Evolutionary conservation across 257 asterid genomes (phyloP), one percentile per base, ranked within the genome.

Genomic region (Gentiana straminea): DNA sequence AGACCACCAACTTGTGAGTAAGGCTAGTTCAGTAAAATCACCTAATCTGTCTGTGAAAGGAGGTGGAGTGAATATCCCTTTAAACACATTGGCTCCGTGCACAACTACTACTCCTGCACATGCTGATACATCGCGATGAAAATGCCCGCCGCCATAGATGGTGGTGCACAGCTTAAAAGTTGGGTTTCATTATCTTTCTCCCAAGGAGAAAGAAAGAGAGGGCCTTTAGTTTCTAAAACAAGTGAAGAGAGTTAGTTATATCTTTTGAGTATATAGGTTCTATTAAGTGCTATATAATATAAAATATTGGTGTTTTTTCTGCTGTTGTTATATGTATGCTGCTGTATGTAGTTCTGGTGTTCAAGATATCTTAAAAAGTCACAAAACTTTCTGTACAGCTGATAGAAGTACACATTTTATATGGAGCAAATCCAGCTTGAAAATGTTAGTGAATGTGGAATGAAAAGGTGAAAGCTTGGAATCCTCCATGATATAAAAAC

Each of bases 21-120:
- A 82, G 72, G 94, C 92, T 54, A 80, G 88, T 65, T 71, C 86
- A 0, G 66, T 60, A 55, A 69, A 74, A 61, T 53, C 74, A 45
- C 75, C 86, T 11, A 78, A 68, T 62, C 35, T 85, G 35, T 85
- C 97, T 5, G 78, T 88, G 15, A 82, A 81, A 63, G 90, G 95
- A 10, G 87, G 93, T 8, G 81, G 86, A 57, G 35, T 85, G 48
- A 72, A 55, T 47, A 51, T 75, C 32, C 82, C 84, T 35, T 72
- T 79, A 0, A 70, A 79, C 51, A 61, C 69, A 0, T 81, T 83
- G 39, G 93, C 89, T 15, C 82, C 86, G 13, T 80, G 70, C 54
- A 62, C 74, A 34, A 57, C 66, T 10, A 4, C 9, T 41, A 10
- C 46, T 5, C 46, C 46, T 41, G 46, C 46, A 41, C 7, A 41